A percentile compares a stretch with the other conserved stretches of the same genome.
Evolutionary conservation across 352 stramenopile species (phyloP).

Genomic region (Globisporangium paroecandrum): DNA sequence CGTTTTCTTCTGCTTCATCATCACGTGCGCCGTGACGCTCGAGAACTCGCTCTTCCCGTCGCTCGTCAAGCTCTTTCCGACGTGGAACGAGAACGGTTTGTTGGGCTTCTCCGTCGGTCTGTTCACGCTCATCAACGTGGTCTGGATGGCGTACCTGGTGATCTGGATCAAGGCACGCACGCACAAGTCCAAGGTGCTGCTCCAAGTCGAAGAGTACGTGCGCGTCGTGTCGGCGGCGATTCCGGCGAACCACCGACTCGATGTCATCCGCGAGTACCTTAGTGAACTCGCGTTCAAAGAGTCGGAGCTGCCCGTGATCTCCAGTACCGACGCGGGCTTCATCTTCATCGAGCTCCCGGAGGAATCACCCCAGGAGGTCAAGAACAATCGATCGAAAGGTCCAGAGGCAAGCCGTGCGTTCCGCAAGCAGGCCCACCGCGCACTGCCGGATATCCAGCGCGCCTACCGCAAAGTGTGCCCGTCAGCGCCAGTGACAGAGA

Average conservation of each 20-base stretch:
- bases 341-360: constrained; percentile 30
- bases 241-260: constrained; percentile 10
- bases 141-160: constrained; percentile 19
- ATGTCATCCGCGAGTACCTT: constrained; percentile 21
- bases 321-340: constrained; percentile 26
- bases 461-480: constrained; percentile 14
- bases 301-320: constrained; percentile 25
- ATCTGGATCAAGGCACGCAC: constrained; percentile 19
- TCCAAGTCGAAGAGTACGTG: constrained; percentile 23
- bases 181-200: constrained; percentile 13
- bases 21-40: constrained; percentile 45
- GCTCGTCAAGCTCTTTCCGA: constrained; percentile 19
- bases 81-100: constrained; percentile 10
- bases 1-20: constrained; percentile 63
- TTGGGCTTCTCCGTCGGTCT: constrained; percentile 18
- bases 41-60: constrained; percentile 51
- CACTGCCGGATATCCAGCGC: constrained; percentile 7
- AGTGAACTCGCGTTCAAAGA: constrained; percentile 7
- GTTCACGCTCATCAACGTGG: constrained; percentile 30
- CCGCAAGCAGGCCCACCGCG: constrained; percentile 8
- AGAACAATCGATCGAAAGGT: background rate
- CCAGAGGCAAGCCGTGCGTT: background rate
- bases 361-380: constrained; percentile 18
- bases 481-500: background rate
- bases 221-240: constrained; percentile 19